Percentiles rank a stretch among this genome's conserved stretches.
Conservation (phyloP, 345 rosid species). For the Crucihimalaya himalaica region DNA sequence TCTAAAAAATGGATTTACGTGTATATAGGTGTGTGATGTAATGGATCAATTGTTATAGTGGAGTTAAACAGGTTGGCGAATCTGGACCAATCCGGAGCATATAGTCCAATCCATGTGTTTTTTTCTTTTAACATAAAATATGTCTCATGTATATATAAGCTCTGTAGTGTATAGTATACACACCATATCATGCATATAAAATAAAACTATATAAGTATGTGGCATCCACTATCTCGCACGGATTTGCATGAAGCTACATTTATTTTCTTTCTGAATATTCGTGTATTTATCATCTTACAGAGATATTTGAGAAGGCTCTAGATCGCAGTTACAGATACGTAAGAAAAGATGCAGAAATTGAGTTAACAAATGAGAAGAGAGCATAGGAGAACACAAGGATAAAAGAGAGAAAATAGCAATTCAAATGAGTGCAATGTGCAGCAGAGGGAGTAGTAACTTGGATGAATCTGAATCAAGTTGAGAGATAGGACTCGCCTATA, state of each 20-base stretch:
- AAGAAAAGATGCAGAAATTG: no score
- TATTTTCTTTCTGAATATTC: no score
- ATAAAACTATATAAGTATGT: background rate
- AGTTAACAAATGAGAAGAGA: no score
- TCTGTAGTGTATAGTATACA: background rate
- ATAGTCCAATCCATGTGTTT: constrained; percentile 1
- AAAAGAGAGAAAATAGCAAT: no score
- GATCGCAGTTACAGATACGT: no score
- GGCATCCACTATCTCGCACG: background rate
- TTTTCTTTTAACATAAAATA: background rate
- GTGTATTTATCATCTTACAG: no score
- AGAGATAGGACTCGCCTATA: no score
- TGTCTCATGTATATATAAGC: background rate
- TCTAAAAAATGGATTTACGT: constrained; percentile 20
- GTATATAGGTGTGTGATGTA: constrained; percentile 7
- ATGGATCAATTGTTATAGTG: constrained; percentile 20
- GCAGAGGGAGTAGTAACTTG: no score
- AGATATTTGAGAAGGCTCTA: no score
- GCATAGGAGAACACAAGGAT: no score
- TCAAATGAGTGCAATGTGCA: no score
- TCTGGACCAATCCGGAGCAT: constrained; percentile 9
- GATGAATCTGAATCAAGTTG: no score
- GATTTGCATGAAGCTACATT: background rate
- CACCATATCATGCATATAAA: background rate
- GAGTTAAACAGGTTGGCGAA: constrained; percentile 18